These are phyloP conservation scores for Oryza punctata DNA, from an alignment of 176 grass and related monocot genomes.

Conservation along the genomic window DNA sequence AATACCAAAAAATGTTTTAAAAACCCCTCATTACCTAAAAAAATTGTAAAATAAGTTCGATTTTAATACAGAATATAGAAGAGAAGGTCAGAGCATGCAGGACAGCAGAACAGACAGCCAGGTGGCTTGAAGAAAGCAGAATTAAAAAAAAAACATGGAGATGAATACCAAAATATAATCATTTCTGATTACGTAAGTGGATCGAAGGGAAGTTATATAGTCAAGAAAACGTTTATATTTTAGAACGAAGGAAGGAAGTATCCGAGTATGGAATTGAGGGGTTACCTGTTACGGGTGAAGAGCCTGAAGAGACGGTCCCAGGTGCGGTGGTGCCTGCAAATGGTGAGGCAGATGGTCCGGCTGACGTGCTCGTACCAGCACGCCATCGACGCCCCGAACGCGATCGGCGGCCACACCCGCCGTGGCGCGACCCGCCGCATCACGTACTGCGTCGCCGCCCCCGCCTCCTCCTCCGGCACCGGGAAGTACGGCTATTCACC, in stretches of 20 bases:
- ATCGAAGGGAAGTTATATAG: too few species aligned
- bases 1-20: background rate
- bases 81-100: background rate
- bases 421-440: slow-evolving; percentile 85
- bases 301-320: slow-evolving; percentile 80
- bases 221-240: too few species aligned
- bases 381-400: slow-evolving; percentile 91
- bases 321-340: slow-evolving; percentile 78
- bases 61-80: background rate
- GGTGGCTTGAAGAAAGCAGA: background rate
- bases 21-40: background rate
- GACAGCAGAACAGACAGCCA: background rate
- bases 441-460: slow-evolving; percentile 67
- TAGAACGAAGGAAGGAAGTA: too few species aligned
- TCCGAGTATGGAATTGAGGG: too few species aligned
- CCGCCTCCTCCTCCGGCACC: slow-evolving; percentile 61
- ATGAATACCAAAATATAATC: too few species aligned
- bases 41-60: background rate
- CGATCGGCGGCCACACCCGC: slow-evolving; percentile 91
- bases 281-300: slow-evolving; percentile 68
- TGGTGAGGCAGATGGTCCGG: slow-evolving; percentile 91
- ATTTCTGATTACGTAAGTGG: too few species aligned
- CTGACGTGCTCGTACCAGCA: slow-evolving; percentile 99
- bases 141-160: background rate
- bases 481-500: slow-evolving; percentile 70